A percentile compares a stretch with the other conserved stretches of the same genome.
These are phyloP conservation scores for Sordariomycetes sp. DNA, from an alignment of 2,329 filamentous ascomycete genomes.

Conservation along the genomic window DNA sequence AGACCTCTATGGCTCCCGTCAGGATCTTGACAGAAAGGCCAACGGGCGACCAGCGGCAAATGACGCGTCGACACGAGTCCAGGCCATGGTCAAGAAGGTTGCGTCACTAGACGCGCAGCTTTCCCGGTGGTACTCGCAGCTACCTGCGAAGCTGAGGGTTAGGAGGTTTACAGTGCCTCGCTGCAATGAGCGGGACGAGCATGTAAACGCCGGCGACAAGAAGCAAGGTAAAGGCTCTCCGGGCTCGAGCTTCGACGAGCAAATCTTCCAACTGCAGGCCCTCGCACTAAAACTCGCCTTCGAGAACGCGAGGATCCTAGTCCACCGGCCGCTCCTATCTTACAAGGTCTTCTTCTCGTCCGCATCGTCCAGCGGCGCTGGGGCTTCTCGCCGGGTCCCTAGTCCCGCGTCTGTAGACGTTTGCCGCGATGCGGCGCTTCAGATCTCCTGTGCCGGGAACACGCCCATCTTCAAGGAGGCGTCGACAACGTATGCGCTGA, in stretches of 20 bases:
- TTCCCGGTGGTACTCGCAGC: background rate
- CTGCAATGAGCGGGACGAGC: background rate
- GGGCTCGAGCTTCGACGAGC: slow-evolving; percentile 1
- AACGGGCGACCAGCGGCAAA: background rate
- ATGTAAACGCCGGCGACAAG: background rate
- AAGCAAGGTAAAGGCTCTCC: background rate
- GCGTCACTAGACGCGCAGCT: background rate
- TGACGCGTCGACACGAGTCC: background rate
- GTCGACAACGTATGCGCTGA: slow-evolving; percentile 11
- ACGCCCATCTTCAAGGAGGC: slow-evolving; percentile 7
- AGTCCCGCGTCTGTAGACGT: slow-evolving; percentile 5
- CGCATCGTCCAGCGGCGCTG: background rate
- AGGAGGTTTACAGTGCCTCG: background rate
- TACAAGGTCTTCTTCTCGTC: slow-evolving; percentile 4
- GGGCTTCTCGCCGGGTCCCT: background rate
- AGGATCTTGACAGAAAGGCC: background rate
- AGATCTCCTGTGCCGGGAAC: slow-evolving; percentile 9
- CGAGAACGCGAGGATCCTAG: slow-evolving; percentile 17
- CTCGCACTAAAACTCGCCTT: slow-evolving; percentile 17
- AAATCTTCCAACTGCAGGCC: slow-evolving; percentile 16
- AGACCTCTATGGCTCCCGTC: slow-evolving; percentile 8
- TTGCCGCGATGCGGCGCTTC: slow-evolving; percentile 12
- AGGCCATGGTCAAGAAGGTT: background rate
- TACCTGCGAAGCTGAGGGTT: background rate
- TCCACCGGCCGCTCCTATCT: slow-evolving; percentile 11